A percentile compares a stretch with the other conserved stretches of the same genome.
Evolutionary conservation across 805 yeast genomes (phyloP).

Genomic region (Nakazawaea molendinolei): DNA sequence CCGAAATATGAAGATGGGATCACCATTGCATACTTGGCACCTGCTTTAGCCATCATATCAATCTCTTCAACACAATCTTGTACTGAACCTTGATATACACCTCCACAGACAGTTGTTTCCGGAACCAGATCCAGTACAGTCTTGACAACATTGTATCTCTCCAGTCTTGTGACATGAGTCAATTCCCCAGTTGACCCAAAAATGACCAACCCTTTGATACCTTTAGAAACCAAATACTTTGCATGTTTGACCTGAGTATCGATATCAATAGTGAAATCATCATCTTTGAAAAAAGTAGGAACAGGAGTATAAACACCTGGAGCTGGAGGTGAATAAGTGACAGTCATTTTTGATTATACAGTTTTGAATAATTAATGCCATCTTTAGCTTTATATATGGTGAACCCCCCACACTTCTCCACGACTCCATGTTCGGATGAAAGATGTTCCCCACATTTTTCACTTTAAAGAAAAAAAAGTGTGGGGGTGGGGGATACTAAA

Average conservation of each 20-base stretch:
- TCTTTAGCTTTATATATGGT: neutral
- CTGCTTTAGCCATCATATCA: constrained; percentile 27
- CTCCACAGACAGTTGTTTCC: constrained; percentile 38
- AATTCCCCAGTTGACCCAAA: constrained; percentile 54
- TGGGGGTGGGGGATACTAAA: too few relatives aligned
- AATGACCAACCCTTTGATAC: constrained; percentile 41
- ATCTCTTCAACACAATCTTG: constrained; percentile 38
- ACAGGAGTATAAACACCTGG: constrained; percentile 45
- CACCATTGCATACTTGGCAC: constrained; percentile 33
- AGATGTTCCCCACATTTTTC: too few relatives aligned
- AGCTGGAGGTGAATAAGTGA: constrained; percentile 8
- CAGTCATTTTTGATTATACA: constrained; percentile 3
- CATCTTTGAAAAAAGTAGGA: constrained; percentile 46
- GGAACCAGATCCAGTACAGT: constrained; percentile 30
- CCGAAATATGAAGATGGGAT: constrained; percentile 46
- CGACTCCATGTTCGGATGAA: too few relatives aligned
- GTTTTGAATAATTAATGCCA: neutral
- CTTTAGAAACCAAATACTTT: constrained; percentile 32
- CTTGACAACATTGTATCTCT: constrained; percentile 30
- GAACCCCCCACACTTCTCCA: neutral
- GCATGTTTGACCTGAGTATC: constrained; percentile 41
- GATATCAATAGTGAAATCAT: constrained; percentile 32
- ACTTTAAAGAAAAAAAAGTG: too few relatives aligned
- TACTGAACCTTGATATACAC: constrained; percentile 40
- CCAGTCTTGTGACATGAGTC: constrained; percentile 40